These are phyloP conservation scores for Komagataella kurtzmanii DNA, from an alignment of 805 yeast genomes.

Conservation along the genomic window DNA sequence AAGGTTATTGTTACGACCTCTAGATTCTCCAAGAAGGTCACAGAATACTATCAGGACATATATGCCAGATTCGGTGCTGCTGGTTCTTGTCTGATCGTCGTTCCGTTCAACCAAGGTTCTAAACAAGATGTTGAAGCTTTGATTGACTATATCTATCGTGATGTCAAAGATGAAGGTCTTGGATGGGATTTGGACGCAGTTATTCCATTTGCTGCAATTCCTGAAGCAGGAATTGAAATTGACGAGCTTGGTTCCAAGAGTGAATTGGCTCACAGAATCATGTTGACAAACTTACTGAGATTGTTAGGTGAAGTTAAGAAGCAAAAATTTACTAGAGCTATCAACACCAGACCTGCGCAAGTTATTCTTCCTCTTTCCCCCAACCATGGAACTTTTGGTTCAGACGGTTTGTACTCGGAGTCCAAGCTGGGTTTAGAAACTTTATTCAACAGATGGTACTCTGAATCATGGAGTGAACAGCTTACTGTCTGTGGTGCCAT, in stretches of 20 bases:
- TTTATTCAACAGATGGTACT: slow-evolving; percentile 95
- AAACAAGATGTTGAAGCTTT: slow-evolving; percentile 85
- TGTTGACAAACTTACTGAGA: slow-evolving; percentile 92
- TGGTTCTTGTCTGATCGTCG: slow-evolving; percentile 87
- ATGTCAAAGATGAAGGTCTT: slow-evolving; percentile 74
- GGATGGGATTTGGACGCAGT: slow-evolving; percentile 97
- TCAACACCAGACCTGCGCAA: slow-evolving; percentile 97
- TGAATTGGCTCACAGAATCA: slow-evolving; percentile 95
- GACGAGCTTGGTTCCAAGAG: slow-evolving; percentile 89
- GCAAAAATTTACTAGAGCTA: slow-evolving; percentile 61
- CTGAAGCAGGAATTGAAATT: slow-evolving; percentile 95
- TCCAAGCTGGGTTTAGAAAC: slow-evolving; percentile 93
- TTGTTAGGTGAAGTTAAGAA: slow-evolving; percentile 82
- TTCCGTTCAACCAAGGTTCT: slow-evolving; percentile 98
- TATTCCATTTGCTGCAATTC: slow-evolving; percentile 97
- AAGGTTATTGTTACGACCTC: slow-evolving; percentile 94
- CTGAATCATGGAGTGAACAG: slow-evolving; percentile 93
- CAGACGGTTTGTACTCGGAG: slow-evolving; percentile 96
- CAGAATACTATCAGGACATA: slow-evolving; percentile 90
- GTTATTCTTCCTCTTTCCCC: slow-evolving; percentile 94
- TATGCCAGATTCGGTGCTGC: slow-evolving; percentile 88
- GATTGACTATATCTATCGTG: slow-evolving; percentile 74
- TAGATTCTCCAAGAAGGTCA: slow-evolving; percentile 83
- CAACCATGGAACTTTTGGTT: slow-evolving; percentile 97
- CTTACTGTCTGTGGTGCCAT: slow-evolving; percentile 96